Percentiles rank a stretch among this genome's conserved stretches.
Evolutionary conservation across 2,329 filamentous ascomycete genomes (phyloP).

Genomic region (Neocucurbitaria cava): DNA sequence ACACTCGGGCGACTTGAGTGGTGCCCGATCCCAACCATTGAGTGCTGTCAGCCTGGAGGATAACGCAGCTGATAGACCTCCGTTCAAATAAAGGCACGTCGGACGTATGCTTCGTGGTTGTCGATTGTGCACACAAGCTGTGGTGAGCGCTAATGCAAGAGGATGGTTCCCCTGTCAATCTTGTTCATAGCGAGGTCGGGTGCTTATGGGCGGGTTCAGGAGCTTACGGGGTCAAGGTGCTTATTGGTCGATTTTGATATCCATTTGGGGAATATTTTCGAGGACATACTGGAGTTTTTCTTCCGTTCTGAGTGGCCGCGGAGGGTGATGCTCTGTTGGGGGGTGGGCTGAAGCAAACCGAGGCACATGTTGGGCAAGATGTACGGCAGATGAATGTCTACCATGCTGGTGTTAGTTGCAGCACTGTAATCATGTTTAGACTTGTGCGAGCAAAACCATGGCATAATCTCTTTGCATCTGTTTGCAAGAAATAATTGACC

Average conservation of each 20-base stretch:
- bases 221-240: constrained; percentile 15
- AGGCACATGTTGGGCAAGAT: background rate
- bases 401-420: background rate
- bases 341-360: background rate
- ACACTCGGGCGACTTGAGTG: constrained; percentile 77
- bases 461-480: background rate
- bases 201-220: background rate
- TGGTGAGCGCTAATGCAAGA: constrained; percentile 3
- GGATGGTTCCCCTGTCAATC: constrained; percentile 7
- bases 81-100: constrained; percentile 34
- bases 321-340: background rate
- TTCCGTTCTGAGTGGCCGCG: background rate
- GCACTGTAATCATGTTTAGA: background rate
- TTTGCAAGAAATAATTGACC: background rate
- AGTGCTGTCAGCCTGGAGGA: constrained; percentile 50
- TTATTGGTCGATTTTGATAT: constrained; percentile 33
- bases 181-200: constrained; percentile 3
- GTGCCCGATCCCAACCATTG: constrained; percentile 48
- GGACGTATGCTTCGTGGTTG: background rate
- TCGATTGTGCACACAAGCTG: background rate
- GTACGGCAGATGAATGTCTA: background rate
- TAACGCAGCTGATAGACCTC: constrained; percentile 36
- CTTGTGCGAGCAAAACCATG: background rate
- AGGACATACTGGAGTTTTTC: background rate
- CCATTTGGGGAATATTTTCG: constrained; percentile 25